phyloP scores from a whole-genome alignment of 2,329 filamentous ascomycete genomes.

The Aureobasidium pullulans region DNA sequence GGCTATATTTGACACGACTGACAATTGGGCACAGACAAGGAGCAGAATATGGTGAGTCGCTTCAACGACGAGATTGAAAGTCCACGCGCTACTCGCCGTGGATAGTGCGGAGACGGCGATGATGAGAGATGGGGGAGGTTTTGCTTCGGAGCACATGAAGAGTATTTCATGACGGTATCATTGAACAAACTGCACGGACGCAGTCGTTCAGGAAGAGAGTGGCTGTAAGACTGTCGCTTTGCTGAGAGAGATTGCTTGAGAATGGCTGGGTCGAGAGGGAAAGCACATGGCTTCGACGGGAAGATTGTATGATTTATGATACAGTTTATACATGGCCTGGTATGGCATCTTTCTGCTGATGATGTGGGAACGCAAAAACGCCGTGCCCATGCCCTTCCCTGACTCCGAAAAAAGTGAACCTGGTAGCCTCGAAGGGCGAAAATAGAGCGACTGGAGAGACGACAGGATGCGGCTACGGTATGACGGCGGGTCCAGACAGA shows the following conservation, averaged over 20 bases:
- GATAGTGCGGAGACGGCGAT: background rate
- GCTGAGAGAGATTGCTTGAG: background rate
- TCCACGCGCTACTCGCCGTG: background rate
- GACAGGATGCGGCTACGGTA: background rate
- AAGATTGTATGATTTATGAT: constrained; percentile 3
- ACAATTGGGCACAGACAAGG: background rate
- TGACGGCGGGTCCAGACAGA: too few relatives aligned
- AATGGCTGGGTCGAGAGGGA: background rate
- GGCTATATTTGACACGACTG: background rate
- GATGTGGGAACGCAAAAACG: background rate
- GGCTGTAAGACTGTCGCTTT: background rate
- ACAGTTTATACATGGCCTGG: constrained; percentile 9
- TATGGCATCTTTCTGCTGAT: background rate
- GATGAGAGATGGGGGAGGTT: background rate
- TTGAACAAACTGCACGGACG: background rate
- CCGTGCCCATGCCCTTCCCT: constrained; percentile 5
- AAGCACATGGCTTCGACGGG: background rate
- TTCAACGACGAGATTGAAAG: constrained; percentile 3
- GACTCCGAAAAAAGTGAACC: constrained; percentile 2
- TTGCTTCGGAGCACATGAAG: background rate
- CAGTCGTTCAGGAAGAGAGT: background rate
- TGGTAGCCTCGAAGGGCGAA: background rate
- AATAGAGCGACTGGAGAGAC: background rate
- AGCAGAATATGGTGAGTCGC: constrained; percentile 6
- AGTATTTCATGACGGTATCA: background rate